Evolutionary conservation across 192 early-diverging fungal species (phyloP).

Genomic region (Gigaspora rosea): DNA sequence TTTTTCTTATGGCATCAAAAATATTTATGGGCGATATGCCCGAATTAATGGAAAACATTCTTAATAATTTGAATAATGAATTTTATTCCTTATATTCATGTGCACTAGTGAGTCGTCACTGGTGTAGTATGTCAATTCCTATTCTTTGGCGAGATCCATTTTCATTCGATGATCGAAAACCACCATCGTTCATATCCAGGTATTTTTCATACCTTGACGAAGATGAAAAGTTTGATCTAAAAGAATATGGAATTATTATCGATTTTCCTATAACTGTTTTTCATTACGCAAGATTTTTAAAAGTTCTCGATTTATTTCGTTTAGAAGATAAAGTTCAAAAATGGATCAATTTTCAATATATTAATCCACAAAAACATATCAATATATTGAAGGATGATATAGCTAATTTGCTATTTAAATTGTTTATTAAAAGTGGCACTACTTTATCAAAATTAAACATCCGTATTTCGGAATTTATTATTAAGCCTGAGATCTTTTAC

Average conservation of each 20-base stretch:
- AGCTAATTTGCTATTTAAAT: too few species aligned
- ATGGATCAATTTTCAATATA: too few species aligned
- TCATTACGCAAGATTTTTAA: too few species aligned
- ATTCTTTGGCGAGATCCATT: neutral
- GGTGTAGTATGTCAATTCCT: neutral
- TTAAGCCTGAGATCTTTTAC: too few species aligned
- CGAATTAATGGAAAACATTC: neutral
- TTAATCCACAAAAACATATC: too few species aligned
- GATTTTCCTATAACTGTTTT: too few species aligned
- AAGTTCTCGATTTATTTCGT: too few species aligned
- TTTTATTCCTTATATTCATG: neutral
- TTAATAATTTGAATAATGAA: neutral
- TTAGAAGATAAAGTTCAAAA: too few species aligned
- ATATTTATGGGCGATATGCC: neutral
- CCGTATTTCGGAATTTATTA: too few species aligned
- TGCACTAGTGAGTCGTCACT: neutral
- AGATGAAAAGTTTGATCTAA: neutral
- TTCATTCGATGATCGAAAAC: neutral
- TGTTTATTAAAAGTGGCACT: too few species aligned
- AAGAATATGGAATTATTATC: neutral
- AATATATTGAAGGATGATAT: too few species aligned
- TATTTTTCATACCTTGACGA: neutral
- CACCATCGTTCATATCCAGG: neutral
- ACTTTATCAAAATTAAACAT: too few species aligned
- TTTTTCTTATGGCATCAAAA: neutral